A percentile compares a stretch with the other conserved stretches of the same genome.
These are phyloP conservation scores for Spathaspora sp. DNA, from an alignment of 1,139 yeast species.

Conservation along the genomic window DNA sequence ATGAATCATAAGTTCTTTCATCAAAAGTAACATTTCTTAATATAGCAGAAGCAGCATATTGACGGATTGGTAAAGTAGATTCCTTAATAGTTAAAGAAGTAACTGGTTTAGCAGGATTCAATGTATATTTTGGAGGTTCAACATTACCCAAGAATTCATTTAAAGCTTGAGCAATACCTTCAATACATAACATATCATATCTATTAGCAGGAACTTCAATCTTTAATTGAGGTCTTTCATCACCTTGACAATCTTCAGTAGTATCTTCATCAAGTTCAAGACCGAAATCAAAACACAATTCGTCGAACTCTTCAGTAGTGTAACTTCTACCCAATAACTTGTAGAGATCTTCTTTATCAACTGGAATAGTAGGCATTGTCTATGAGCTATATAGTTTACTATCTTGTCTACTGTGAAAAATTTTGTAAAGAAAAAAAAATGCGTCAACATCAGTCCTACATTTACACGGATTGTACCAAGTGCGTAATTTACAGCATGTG, in stretches of 20 bases:
- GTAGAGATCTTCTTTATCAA: conserved; percentile 90
- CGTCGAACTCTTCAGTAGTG: conserved; percentile 92
- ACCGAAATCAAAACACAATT: conserved; percentile 95
- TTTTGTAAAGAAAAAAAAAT: conserved; percentile 6
- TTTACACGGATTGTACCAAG: conserved; percentile 1
- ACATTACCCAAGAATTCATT: conserved; percentile 81
- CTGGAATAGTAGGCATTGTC: conserved; percentile 91
- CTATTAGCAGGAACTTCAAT: conserved; percentile 98
- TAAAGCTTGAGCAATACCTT: conserved; percentile 94
- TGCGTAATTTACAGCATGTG: conserved; percentile 2
- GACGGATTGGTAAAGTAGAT: conserved; percentile 74
- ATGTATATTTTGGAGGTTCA: conserved; percentile 63
- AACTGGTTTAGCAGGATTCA: conserved; percentile 61
- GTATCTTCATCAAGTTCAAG: conserved; percentile 96
- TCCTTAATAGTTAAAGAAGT: conserved; percentile 70
- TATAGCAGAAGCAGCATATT: conserved; percentile 92
- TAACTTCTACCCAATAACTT: conserved; percentile 76
- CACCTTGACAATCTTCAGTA: conserved; percentile 72
- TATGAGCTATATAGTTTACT: no score
- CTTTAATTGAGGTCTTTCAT: conserved; percentile 93
- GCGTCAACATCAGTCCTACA: neutral
- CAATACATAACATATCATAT: conserved; percentile 96
- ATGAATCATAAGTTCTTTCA: conserved; percentile 85
- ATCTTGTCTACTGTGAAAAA: conserved; percentile 7
- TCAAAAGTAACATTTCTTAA: conserved; percentile 80